Conservation (phyloP, 176 grass and related monocot genomes). For the Triticum urartu region DNA sequence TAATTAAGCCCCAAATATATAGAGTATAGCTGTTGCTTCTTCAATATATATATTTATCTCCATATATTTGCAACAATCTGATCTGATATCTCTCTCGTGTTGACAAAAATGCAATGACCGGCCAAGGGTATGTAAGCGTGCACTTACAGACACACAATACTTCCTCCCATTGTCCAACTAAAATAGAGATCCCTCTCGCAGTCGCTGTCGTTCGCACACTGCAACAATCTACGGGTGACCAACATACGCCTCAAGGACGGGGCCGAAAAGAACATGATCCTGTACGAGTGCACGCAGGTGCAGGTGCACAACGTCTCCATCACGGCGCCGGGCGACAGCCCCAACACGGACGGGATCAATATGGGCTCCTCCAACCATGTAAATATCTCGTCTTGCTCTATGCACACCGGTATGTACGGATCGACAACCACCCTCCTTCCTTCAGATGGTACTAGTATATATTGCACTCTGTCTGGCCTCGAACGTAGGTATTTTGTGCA, state of each 20-base stretch:
- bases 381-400: constrained; percentile 31
- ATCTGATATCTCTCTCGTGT: neutral
- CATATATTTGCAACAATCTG: constrained; percentile 11
- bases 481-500: neutral
- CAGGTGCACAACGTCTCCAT: constrained; percentile 27
- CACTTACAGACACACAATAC: neutral
- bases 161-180: neutral
- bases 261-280: constrained; percentile 50
- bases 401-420: constrained; percentile 48
- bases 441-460: neutral
- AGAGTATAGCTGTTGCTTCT: neutral
- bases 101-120: constrained; percentile 30
- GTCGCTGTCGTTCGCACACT: constrained; percentile 31
- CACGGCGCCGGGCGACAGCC: constrained; percentile 53
- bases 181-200: neutral
- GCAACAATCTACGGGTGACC: constrained; percentile 43
- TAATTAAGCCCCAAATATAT: neutral
- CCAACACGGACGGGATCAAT: constrained; percentile 70
- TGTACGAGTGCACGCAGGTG: constrained; percentile 43
- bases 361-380: constrained; percentile 37
- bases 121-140: constrained; percentile 48
- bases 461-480: neutral
- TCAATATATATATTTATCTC: too few species aligned
- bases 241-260: constrained; percentile 48
- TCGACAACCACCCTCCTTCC: neutral